Evolutionary conservation across 805 yeast species (phyloP), one percentile per base, ranked within the genome.

Genomic region (Saturnispora diversa): DNA sequence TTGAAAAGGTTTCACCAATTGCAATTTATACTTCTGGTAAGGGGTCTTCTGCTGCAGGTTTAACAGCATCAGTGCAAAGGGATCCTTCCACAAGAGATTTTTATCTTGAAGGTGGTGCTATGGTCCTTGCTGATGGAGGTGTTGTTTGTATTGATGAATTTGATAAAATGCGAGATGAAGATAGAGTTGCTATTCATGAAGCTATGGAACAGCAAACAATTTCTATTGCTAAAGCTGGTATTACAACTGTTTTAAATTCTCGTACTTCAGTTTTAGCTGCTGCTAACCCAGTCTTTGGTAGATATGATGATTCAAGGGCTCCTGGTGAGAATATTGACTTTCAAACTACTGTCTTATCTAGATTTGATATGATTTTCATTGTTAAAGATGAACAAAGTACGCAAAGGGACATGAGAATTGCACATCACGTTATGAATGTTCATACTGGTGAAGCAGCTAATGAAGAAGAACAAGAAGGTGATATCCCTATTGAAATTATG

Each of bases 141-240:
- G 97, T 92, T 37, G 97, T 90, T 35, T 92, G 97, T 72, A 92
- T 92, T 56, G 99, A 92, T 68, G 99, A 92, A 71, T 92, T 92
- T 58, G 99, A 92, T 62, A 92, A 92, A 69, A 92, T 92, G 99
- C 74, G 97, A 59, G 99, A 92, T 56, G 97, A 92, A 59, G 98
- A 92, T 63, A 74, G 99, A 58, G 97, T 92, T 28, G 97, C 98
- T 0, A 92, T 92, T 50, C 99, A 92, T 63, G 99, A 92, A 69
- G 98, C 98, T 10, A 92, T 92, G 99, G 99, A 92, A 66, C 99
- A 92, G 63, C 99, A 92, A 64, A 92, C 98, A 0, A 92, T 92
- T 44, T 90, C 97, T 11, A 88, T 92, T 59, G 98, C 99, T 24
- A 92, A 92, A 61, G 99, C 99, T 8, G 99, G 99, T 60, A 92